phyloP scores from a whole-genome alignment of 2,329 filamentous ascomycete genomes.

The Graphilbum fragrans region DNA sequence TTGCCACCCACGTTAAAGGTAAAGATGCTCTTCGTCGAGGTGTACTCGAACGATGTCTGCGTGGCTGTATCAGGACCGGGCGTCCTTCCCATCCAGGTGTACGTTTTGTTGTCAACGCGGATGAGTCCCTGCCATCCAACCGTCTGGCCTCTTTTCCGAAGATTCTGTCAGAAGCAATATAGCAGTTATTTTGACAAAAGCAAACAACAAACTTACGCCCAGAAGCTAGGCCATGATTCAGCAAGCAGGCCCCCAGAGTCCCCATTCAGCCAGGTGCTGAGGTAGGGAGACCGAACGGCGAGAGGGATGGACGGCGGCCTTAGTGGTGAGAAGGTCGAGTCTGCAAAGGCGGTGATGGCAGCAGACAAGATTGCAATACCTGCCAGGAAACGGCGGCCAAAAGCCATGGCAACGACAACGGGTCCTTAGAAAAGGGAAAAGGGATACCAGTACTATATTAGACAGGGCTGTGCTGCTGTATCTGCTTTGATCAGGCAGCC shows the following conservation, averaged over 20 bases:
- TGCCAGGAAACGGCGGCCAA: background rate
- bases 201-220: slow-evolving; percentile 38
- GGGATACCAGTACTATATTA: too few relatives aligned
- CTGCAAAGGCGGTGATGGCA: background rate
- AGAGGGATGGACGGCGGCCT: slow-evolving; percentile 38
- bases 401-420: background rate
- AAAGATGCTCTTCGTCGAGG: slow-evolving; percentile 60
- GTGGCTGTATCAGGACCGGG: slow-evolving; percentile 35
- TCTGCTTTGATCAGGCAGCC: too few relatives aligned
- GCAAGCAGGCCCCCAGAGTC: slow-evolving; percentile 54
- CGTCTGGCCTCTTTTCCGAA: slow-evolving; percentile 31
- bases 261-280: slow-evolving; percentile 57
- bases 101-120: slow-evolving; percentile 50
- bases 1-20: slow-evolving; percentile 49
- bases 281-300: slow-evolving; percentile 63
- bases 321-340: slow-evolving; percentile 16
- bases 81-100: slow-evolving; percentile 56
- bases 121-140: slow-evolving; percentile 59
- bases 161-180: too few relatives aligned
- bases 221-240: slow-evolving; percentile 58
- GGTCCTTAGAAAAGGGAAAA: too few relatives aligned
- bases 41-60: slow-evolving; percentile 56
- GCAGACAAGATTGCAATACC: background rate
- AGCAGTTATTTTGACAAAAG: background rate
- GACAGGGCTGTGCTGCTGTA: too few relatives aligned